These are phyloP conservation scores for Conticribra guillardii DNA, from an alignment of 108 stramenopile species.

Conservation along the genomic window DNA sequence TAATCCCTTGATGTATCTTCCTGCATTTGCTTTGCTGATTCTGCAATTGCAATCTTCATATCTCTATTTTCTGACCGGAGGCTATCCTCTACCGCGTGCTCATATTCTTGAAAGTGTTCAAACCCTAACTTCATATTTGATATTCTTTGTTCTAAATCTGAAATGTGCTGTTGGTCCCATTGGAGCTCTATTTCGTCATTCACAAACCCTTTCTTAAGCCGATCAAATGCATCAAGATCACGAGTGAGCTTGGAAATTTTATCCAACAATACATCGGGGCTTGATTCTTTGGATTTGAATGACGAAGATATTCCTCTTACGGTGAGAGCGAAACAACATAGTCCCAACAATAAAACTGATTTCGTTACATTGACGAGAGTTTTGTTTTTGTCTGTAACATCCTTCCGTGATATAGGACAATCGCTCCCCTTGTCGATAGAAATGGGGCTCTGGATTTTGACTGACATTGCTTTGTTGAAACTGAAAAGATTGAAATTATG, in stretches of 20 bases:
- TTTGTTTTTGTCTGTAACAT: neutral
- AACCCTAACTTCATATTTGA: neutral
- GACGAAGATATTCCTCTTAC: neutral
- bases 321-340: neutral
- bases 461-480: neutral
- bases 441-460: neutral
- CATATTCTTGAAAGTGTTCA: neutral
- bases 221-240: neutral
- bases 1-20: too few relatives aligned
- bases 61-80: too few relatives aligned
- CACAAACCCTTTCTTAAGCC: neutral
- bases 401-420: neutral
- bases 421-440: neutral
- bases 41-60: too few relatives aligned
- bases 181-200: neutral
- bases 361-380: neutral
- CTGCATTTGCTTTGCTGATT: neutral
- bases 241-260: neutral
- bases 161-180: neutral
- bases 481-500: too few relatives aligned
- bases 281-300: neutral
- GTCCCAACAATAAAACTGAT: neutral
- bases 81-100: neutral
- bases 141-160: neutral
- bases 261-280: neutral